Evolutionary conservation across 805 yeast genomes (phyloP), one percentile per base, ranked within the genome.

Genomic region (Priceomyces medius): DNA sequence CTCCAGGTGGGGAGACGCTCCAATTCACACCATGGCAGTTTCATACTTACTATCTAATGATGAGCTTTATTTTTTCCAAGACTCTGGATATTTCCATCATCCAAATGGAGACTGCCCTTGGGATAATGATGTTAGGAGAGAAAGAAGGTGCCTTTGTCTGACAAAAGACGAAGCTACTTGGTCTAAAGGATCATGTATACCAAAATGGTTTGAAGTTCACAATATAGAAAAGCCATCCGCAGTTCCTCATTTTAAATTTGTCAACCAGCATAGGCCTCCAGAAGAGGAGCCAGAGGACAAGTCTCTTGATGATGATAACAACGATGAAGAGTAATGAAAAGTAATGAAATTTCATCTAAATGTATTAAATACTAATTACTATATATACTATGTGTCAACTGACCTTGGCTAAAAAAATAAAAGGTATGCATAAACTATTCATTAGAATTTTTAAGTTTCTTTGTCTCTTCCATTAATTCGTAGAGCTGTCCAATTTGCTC

Each of bases 1-100:
- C 55, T 88, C 85, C 62, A 74, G 95, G 49, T 86, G 93, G 91
- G 95, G 95, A 19, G 95, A 85, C 61, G 93, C 91, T 0, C 91
- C 91, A 8, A 77, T 85, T n/a, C 91, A 85, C 62, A 79, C 90
- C 2, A 74, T 85, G 43, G 91, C 87, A 2, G 88, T 79, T 14
- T 68, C 91, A 8, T 64, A 86, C 48, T 82, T 86, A 66, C 55
- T 85, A 62, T 78, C 83, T 40, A 77, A 75, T 59, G 77, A 76
- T 47, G 69, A 80, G 54, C 64, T 87, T 36, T 90, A 85, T 56
- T 46, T 81, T 72, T 85, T 87, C 58, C 81, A 77, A 43, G 90
- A 85, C 54, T 73, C 85, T 45, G 93, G 93, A 35, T 85, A 85
- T 63, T 83, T 58, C 65, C 95, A 85, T 59, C 78, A 73, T 40